phyloP scores from a whole-genome alignment of 2,329 filamentous ascomycete species.

The Colletotrichum sidae region DNA sequence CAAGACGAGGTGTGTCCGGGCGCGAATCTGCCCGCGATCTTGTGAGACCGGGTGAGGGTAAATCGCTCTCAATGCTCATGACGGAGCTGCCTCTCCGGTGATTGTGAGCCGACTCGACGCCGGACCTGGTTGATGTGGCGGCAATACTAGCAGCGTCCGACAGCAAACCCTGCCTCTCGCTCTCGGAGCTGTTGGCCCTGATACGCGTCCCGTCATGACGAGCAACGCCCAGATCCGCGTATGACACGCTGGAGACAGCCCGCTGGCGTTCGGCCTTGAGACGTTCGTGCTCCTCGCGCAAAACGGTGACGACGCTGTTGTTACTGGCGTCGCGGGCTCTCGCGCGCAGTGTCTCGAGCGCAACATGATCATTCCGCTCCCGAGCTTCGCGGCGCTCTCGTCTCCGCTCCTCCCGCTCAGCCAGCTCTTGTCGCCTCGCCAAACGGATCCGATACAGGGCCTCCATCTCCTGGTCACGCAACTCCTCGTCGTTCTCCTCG shows the following conservation, averaged over 20 bases:
- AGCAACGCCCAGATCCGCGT: conserved; percentile 80
- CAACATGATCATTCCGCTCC: conserved; percentile 74
- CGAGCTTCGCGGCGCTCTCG: conserved; percentile 78
- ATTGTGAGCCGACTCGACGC: conserved; percentile 52
- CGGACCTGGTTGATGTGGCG: conserved; percentile 47
- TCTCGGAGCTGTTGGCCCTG: conserved; percentile 78
- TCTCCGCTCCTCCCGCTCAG: conserved; percentile 82
- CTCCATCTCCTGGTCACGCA: conserved; percentile 93
- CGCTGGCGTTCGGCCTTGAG: conserved; percentile 71
- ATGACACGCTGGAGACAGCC: conserved; percentile 80
- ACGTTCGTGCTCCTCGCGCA: conserved; percentile 66
- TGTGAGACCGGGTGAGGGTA: conserved; percentile 53
- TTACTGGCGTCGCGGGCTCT: conserved; percentile 61
- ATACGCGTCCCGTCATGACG: conserved; percentile 82
- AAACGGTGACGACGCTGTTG: conserved; percentile 69
- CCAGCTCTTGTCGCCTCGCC: conserved; percentile 78
- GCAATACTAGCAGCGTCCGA: conserved; percentile 77
- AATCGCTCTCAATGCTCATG: conserved; percentile 63
- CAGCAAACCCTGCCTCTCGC: conserved; percentile 77
- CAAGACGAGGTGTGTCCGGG: conserved; percentile 53
- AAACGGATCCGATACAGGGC: conserved; percentile 89
- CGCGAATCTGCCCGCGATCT: conserved; percentile 57
- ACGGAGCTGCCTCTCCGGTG: conserved; percentile 65
- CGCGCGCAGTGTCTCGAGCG: conserved; percentile 74
- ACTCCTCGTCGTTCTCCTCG: conserved; percentile 79